Evolutionary conservation across 495 filamentous ascomycete species (phyloP).

Genomic region (Amphirosellinia nigrospora): DNA sequence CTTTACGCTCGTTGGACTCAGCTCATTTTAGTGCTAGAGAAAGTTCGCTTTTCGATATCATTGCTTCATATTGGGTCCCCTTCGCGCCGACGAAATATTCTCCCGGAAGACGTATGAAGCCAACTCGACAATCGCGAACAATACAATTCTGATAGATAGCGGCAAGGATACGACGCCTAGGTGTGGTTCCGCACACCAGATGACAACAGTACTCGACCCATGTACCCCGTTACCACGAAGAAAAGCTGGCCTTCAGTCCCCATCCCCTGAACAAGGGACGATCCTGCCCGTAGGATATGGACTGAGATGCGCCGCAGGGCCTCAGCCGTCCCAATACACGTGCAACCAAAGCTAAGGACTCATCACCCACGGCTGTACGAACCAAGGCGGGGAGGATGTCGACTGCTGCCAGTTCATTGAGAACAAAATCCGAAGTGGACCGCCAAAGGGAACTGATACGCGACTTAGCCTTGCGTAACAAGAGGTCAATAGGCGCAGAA

Average conservation of each 20-base stretch:
- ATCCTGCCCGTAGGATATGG: slow-evolving; percentile 56
- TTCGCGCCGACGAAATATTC: slow-evolving; percentile 47
- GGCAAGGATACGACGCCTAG: background rate
- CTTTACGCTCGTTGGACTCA: slow-evolving; percentile 44
- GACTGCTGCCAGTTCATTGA: slow-evolving; percentile 7
- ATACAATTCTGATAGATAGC: background rate
- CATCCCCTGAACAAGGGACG: slow-evolving; percentile 30
- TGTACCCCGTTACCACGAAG: slow-evolving; percentile 2
- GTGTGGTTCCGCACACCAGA: background rate
- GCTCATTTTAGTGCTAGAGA: slow-evolving; percentile 38
- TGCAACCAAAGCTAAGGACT: slow-evolving; percentile 28
- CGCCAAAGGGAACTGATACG: slow-evolving; percentile 41
- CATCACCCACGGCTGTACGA: slow-evolving; percentile 26
- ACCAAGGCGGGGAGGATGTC: slow-evolving; percentile 20
- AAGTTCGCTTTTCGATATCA: slow-evolving; percentile 50
- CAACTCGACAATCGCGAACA: background rate
- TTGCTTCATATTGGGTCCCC: slow-evolving; percentile 50
- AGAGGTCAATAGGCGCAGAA: slow-evolving; percentile 49
- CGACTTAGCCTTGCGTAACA: slow-evolving; percentile 48
- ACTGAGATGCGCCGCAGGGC: slow-evolving; percentile 48
- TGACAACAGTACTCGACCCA: background rate
- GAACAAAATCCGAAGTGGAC: slow-evolving; percentile 31
- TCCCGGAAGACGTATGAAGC: slow-evolving; percentile 37
- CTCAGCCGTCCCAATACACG: slow-evolving; percentile 35
- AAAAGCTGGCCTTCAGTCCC: background rate